Evolutionary conservation across 2,329 filamentous ascomycete genomes (phyloP), one percentile per base, ranked within the genome.

Genomic region (Fusarium lateritium): DNA sequence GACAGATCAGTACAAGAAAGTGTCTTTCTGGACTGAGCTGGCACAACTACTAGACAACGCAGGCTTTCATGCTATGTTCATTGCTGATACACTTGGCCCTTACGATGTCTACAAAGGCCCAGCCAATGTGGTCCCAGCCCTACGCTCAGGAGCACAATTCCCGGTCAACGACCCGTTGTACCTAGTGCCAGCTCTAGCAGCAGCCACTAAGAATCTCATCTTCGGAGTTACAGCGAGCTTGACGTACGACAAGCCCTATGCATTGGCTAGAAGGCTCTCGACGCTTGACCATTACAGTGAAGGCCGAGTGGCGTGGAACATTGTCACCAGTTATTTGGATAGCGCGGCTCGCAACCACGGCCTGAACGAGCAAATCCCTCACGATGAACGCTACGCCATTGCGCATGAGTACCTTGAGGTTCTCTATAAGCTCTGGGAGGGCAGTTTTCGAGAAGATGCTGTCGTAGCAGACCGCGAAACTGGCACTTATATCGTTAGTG

Each of bases 311-410:
- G 80, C 76, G 0, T 85, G 84, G 84, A 86, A 86, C 51, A 83
- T 85, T 36, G 84, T 86, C 1, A 86, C 83, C 0, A 80, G 77
- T 11, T 85, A 84, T 59, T 73, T 83, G 3, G 81, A 84, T 38
- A 81, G 79, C 13, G 82, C 83, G 5, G 83, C 84, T 19, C 38
- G 34, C 14, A 36, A 36, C 8, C 34, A 36, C 17, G 34, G 34
- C 15, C 34, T 36, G 7, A 36, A 15, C 7, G 34, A 36, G 15
- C 34, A 36, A 15, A 36, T 36, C 7, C 34, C 34, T 17, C 34
- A 36, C 14, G 34, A 36, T 17, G 34, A 36, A 10, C 34, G 34
- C 3, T 36, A 36, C 6, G 34, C 34, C 15, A 36, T 36, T 36
- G 34, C 34, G 34, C 34, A 36, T 17, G 34, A 36, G 8, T 36